Conservation (phyloP, 2,329 filamentous ascomycete genomes). For the Talaromyces albobiverticillius region DNA sequence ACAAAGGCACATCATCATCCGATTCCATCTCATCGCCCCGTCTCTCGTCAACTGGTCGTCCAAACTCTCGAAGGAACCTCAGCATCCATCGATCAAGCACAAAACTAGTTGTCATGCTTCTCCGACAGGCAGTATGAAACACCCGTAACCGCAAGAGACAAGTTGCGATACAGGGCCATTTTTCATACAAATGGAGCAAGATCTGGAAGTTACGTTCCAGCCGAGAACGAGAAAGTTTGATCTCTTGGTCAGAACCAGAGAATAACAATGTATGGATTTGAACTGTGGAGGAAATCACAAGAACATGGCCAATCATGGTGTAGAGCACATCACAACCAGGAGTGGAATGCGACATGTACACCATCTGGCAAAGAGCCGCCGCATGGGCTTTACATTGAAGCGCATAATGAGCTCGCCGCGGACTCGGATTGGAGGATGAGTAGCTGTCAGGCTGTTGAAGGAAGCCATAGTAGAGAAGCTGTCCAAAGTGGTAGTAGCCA, state of each 20-base stretch:
- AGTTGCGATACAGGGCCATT: slow-evolving; percentile 42
- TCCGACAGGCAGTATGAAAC: slow-evolving; percentile 43
- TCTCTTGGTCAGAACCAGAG: slow-evolving; percentile 33
- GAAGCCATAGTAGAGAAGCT: slow-evolving; percentile 49
- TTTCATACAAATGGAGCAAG: slow-evolving; percentile 38
- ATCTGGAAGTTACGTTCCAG: slow-evolving; percentile 48
- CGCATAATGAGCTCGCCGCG: slow-evolving; percentile 28
- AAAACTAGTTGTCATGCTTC: slow-evolving; percentile 37
- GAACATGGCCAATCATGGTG: slow-evolving; percentile 46
- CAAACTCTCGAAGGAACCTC: slow-evolving; percentile 24
- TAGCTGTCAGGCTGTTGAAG: slow-evolving; percentile 26
- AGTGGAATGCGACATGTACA: slow-evolving; percentile 37
- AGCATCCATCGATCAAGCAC: slow-evolving; percentile 45
- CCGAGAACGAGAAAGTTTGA: slow-evolving; percentile 31
- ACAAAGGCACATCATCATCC: background rate
- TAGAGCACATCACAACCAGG: slow-evolving; percentile 43
- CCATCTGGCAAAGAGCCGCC: slow-evolving; percentile 38
- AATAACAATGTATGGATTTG: slow-evolving; percentile 49
- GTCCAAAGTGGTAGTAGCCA: slow-evolving; percentile 47
- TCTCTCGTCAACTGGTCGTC: background rate
- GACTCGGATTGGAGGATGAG: background rate
- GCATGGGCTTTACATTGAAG: slow-evolving; percentile 42
- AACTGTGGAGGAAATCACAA: slow-evolving; percentile 48
- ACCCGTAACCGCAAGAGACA: slow-evolving; percentile 38
- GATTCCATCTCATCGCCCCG: background rate